Evolutionary conservation across 768 basidiomycete species (phyloP).

Genomic region (Tephrocybe sp.): DNA sequence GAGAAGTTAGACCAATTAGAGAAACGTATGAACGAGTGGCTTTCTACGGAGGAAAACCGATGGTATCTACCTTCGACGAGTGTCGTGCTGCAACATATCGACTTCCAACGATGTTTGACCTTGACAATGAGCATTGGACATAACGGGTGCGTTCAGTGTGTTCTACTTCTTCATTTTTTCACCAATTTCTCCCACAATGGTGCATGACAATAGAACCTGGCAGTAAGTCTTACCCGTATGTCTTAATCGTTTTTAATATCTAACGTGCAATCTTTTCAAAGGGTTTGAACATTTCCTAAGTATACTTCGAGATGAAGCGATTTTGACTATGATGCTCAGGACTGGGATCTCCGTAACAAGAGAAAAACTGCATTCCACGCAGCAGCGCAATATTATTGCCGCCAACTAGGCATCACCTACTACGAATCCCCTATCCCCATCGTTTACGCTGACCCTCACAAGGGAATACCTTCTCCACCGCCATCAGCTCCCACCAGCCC

Average conservation of each 20-base stretch:
- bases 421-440: slow-evolving; percentile 62
- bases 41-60: slow-evolving; percentile 73
- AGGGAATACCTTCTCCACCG: slow-evolving; percentile 16
- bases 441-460: slow-evolving; percentile 37
- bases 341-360: slow-evolving; percentile 57
- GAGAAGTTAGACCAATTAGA: slow-evolving; percentile 71
- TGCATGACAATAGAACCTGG: slow-evolving; percentile 15
- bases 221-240: slow-evolving; percentile 14
- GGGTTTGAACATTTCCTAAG: slow-evolving; percentile 4
- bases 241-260: background rate
- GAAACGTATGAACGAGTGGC: slow-evolving; percentile 67
- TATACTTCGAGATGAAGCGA: background rate
- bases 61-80: slow-evolving; percentile 74
- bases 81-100: slow-evolving; percentile 60
- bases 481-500: slow-evolving; percentile 13
- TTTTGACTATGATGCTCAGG: slow-evolving; percentile 19
- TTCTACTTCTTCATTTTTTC: background rate
- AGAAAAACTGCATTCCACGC: slow-evolving; percentile 80
- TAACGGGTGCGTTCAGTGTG: slow-evolving; percentile 36
- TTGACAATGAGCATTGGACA: slow-evolving; percentile 64
- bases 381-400: slow-evolving; percentile 70
- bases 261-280: background rate
- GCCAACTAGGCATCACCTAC: slow-evolving; percentile 63
- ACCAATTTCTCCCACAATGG: background rate
- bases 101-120: slow-evolving; percentile 63